Base-by-base conservation (phyloP, 2,329 filamentous ascomycete genomes). In the Aureobasidium subglaciale region DNA sequence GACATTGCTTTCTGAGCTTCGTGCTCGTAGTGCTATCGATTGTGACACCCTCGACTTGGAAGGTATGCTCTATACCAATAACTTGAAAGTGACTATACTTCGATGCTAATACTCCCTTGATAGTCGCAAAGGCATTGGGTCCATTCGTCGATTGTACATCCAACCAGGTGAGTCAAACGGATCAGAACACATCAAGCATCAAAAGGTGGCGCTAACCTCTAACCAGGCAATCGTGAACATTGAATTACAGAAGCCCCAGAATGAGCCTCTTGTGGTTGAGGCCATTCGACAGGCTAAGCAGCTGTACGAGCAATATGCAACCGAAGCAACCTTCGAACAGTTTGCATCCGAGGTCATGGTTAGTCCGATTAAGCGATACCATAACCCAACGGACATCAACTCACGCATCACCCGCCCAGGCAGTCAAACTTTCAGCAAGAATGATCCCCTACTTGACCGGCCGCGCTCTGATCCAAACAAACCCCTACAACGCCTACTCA, bases 111-210 rank as follows among this genome's bases (percentile, higher is more conserved):
- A 35, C 24, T 20, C 27, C 5, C 15, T 25, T 13, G 20, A 13
- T 11, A 57, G 58, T 57, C 32, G 58, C 58, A 18, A 34, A 55
- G n/a, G 27, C 42, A 30, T 50, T 59, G 18, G 58, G 58, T 15
- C 58, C 58, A 7, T 59, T 59, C 22, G 58, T 57, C 2, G 55
- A 59, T 45, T 59, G 58, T 32, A 59, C 58, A 20, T 59, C 58
- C 3, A 59, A 59, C 24, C 55, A 59, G 30, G 57, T 52, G 22
- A 11, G 40, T 30, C 20, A 15, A 10, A 27, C 5, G 8, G 13
- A 5, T 48, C 2, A 16, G 7, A 11, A 11, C 24, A 11, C 16
- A 11, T 18, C 7, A 15, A 38, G 8, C 16, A 20, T 20, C 7
- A 38, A 7, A 25, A 2, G 2, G 15, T 4, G 13, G 16, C 7